Evolutionary conservation across 257 asterid species (phyloP).

Genomic region (Mentha longifolia): DNA sequence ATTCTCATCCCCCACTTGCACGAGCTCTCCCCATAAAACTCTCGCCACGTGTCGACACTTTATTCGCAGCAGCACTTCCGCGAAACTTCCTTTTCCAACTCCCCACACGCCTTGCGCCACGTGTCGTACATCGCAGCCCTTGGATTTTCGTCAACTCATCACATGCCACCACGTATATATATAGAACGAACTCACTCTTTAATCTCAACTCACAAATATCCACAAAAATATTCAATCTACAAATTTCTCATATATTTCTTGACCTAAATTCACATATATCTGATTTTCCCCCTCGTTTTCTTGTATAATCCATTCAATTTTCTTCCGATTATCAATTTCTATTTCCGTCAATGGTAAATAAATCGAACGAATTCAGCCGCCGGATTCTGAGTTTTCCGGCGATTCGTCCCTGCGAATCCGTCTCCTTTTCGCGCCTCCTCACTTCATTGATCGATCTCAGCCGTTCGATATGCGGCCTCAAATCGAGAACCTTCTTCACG

Average conservation of each 20-base stretch:
- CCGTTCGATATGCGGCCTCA: slow-evolving; percentile 49
- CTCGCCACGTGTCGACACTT: slow-evolving; percentile 38
- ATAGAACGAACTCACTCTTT: not conserved
- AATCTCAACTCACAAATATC: no score
- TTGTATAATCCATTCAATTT: not conserved
- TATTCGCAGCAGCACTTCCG: slow-evolving; percentile 26
- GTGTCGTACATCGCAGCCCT: slow-evolving; percentile 8
- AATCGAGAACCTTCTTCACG: slow-evolving; percentile 51
- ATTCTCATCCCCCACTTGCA: slow-evolving; percentile 21
- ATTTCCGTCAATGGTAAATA: slow-evolving; percentile 54
- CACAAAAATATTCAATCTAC: not conserved
- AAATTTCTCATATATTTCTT: not conserved
- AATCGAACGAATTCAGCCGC: slow-evolving; percentile 57
- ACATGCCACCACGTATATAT: slow-evolving; percentile 41
- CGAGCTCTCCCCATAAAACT: slow-evolving; percentile 33
- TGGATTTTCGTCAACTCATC: slow-evolving; percentile 20
- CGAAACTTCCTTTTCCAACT: slow-evolving; percentile 24
- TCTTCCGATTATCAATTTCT: not conserved
- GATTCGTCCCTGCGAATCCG: slow-evolving; percentile 68
- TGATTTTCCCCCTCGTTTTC: not conserved
- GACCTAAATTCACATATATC: no score
- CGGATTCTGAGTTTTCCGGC: slow-evolving; percentile 90
- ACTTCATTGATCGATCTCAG: slow-evolving; percentile 53
- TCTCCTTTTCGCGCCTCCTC: slow-evolving; percentile 49
- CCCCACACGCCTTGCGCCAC: slow-evolving; percentile 24